Evolutionary conservation across 768 basidiomycete genomes (phyloP).

Genomic region (Dioszegia crocea): DNA sequence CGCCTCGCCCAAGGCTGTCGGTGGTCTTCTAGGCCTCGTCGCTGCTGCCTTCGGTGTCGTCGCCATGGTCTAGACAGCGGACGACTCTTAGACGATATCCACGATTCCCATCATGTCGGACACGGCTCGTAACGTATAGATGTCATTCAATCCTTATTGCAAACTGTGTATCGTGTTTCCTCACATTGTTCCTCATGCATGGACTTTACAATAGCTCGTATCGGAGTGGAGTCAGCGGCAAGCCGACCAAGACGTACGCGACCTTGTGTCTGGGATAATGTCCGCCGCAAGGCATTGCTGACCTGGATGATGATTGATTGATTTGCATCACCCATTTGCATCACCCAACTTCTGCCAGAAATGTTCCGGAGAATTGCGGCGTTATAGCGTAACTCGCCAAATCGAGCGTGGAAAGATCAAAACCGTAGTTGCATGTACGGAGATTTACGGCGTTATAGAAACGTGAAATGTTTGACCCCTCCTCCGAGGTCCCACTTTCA

Average conservation of each 20-base stretch:
- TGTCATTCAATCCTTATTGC: background rate
- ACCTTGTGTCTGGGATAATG: background rate
- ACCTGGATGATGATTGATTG: no score
- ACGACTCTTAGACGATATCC: background rate
- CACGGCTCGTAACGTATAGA: background rate
- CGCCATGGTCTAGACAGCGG: background rate
- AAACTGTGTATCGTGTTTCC: background rate
- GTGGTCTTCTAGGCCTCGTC: constrained; percentile 4
- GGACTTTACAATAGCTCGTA: background rate
- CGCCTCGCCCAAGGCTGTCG: background rate
- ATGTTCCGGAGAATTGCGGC: background rate
- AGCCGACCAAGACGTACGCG: no score
- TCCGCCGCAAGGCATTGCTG: no score
- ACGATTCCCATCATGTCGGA: background rate
- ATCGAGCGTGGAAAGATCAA: no score
- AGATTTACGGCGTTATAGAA: no score
- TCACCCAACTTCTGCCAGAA: background rate
- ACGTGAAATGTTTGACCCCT: no score
- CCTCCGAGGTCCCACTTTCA: no score
- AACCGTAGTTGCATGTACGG: no score
- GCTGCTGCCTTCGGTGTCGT: constrained; percentile 2
- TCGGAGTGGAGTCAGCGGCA: background rate
- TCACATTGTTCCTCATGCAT: background rate
- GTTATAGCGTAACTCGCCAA: background rate
- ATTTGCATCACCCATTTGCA: no score